Base-by-base conservation (phyloP, 1,284 basidiomycete species). In the Ganoderma lucidum region DNA sequence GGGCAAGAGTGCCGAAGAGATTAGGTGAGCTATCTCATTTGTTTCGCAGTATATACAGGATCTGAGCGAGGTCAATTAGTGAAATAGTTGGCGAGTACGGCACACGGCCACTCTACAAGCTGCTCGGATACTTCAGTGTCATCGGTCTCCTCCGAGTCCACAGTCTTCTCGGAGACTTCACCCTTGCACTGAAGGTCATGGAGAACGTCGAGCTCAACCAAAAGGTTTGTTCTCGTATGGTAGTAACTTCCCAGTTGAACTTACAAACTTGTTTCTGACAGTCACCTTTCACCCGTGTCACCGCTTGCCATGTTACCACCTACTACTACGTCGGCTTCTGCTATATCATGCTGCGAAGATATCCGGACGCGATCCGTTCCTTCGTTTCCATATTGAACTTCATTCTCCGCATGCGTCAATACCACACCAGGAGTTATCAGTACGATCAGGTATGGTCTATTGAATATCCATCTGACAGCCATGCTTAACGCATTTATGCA, bases 301-400 rank as follows among this genome's bases (percentile, higher is more conserved):
- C 96, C 14, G 95, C 96, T 8, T 96, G 96, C 76, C 96, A 98
- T 84, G 96, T 99, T 68, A 90, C 95, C 56, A 94, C 94, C 2
- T 96, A 96, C 83, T 98, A 97, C 84, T 96, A 97, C 78, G 94
- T 98, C 72, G 96, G 96, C 45, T 96, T 98, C 85, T 96, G 96
- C 81, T 99, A 99, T 83, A 90, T 99, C 81, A 96, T 97, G 87
- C 89, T 99, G 44, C 88, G 95, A 64, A 90, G 97, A 72, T 98
- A 97, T 82, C 92, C 97, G 6, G 97, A 99, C 79, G 97, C 97
- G 35, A 96, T 96, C 79, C 93, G 96, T 66, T 92, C 95, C 17
- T 97, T 98, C 79, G 94, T 96, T 60, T 93, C 93, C 42, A 95
- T 98, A 76, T 86, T 99, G 62, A 97, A 97, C 84, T 96, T 96